phyloP scores from a whole-genome alignment of 805 yeast species.

The Wickerhamiella cacticola region DNA sequence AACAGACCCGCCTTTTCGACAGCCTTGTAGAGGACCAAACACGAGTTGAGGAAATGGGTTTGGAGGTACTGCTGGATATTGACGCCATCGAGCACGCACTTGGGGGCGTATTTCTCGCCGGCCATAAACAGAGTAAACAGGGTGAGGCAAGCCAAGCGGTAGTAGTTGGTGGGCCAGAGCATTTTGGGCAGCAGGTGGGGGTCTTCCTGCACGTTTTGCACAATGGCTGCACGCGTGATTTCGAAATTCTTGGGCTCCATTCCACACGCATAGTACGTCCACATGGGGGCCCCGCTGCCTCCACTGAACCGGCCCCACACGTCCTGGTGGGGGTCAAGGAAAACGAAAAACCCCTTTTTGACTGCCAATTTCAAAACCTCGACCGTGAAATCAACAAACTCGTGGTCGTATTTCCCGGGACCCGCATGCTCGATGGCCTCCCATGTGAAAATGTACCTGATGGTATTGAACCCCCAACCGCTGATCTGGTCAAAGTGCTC shows the following conservation, averaged over 20 bases:
- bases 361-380: slow-evolving; percentile 46
- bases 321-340: slow-evolving; percentile 86
- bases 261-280: slow-evolving; percentile 88
- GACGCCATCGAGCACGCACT: slow-evolving; percentile 51
- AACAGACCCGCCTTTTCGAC: slow-evolving; percentile 38
- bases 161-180: slow-evolving; percentile 89
- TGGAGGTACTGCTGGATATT: slow-evolving; percentile 75
- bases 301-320: slow-evolving; percentile 85
- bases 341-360: slow-evolving; percentile 56
- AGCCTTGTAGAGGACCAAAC: slow-evolving; percentile 36
- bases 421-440: slow-evolving; percentile 85
- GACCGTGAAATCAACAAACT: slow-evolving; percentile 57
- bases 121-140: slow-evolving; percentile 83
- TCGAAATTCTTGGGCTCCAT: slow-evolving; percentile 59
- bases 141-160: slow-evolving; percentile 56
- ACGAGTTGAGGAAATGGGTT: slow-evolving; percentile 43
- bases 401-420: slow-evolving; percentile 71
- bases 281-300: slow-evolving; percentile 87
- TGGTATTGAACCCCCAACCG: slow-evolving; percentile 68
- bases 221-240: slow-evolving; percentile 59
- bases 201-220: slow-evolving; percentile 44
- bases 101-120: slow-evolving; percentile 67
- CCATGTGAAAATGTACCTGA: slow-evolving; percentile 75
- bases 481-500: slow-evolving; percentile 58
- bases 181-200: slow-evolving; percentile 54